Percentiles rank a stretch among this genome's conserved stretches.
Evolutionary conservation across 768 basidiomycete species (phyloP).

Genomic region (Favolaschia claudopus): DNA sequence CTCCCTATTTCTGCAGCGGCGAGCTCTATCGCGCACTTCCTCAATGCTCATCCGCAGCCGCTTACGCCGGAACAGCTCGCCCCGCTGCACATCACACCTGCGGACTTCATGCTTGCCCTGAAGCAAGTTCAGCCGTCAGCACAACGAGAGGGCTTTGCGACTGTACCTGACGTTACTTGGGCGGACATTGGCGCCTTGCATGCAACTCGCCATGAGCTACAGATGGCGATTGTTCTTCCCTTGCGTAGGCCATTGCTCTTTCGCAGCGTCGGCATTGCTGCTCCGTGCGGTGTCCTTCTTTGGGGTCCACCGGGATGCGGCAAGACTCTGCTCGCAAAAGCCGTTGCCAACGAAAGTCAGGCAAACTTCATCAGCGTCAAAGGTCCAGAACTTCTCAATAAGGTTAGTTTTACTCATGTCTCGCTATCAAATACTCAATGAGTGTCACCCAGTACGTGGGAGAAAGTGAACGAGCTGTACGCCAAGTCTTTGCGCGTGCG

Average conservation of each 20-base stretch:
- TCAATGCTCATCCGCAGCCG: constrained; percentile 84
- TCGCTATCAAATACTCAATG: neutral
- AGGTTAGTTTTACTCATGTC: constrained; percentile 57
- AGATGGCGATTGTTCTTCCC: constrained; percentile 98
- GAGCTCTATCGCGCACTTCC: constrained; percentile 88
- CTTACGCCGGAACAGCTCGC: constrained; percentile 80
- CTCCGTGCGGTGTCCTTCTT: constrained; percentile 92
- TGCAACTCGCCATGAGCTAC: constrained; percentile 85
- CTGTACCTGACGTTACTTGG: constrained; percentile 96
- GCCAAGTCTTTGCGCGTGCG: constrained; percentile 94
- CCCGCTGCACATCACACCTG: constrained; percentile 80
- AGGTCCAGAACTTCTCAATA: constrained; percentile 96
- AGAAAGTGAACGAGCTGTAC: constrained; percentile 93
- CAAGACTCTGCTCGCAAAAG: constrained; percentile 97
- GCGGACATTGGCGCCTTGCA: constrained; percentile 93
- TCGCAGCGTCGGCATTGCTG: constrained; percentile 85
- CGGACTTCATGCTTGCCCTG: constrained; percentile 86
- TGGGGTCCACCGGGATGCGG: constrained; percentile 99
- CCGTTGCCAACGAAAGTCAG: constrained; percentile 93
- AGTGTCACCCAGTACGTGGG: constrained; percentile 80
- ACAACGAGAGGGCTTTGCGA: constrained; percentile 97
- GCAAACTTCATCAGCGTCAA: constrained; percentile 99
- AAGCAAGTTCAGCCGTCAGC: constrained; percentile 93
- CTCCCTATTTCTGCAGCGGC: constrained; percentile 39
- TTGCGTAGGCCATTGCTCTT: constrained; percentile 92